Conservation (phyloP, 345 rosid genomes). For the Fremontodendron californicum region DNA sequence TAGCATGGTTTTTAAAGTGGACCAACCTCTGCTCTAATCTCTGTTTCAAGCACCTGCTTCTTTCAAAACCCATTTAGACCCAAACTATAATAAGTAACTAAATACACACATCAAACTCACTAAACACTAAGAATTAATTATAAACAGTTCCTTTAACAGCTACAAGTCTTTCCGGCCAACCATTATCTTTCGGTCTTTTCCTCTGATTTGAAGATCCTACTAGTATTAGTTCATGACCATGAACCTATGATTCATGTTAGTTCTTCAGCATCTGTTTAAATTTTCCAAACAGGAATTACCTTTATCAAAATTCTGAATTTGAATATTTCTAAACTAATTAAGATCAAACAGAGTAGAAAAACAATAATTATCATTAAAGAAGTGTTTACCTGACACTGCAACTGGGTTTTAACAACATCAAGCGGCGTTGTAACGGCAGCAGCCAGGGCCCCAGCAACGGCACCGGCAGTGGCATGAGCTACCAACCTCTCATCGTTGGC, state of each 20-base stretch:
- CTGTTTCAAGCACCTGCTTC: neutral
- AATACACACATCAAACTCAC: neutral
- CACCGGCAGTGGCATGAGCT: conserved; percentile 88
- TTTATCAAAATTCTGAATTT: neutral
- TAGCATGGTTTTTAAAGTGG: neutral
- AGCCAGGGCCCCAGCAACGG: conserved; percentile 81
- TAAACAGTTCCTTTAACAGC: neutral
- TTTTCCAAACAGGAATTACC: neutral
- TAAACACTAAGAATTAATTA: neutral
- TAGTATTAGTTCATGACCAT: neutral
- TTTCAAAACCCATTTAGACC: neutral
- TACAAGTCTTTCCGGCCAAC: neutral
- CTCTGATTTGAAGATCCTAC: neutral
- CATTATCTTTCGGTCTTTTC: neutral
- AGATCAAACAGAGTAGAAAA: neutral
- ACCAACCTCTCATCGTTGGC: conserved; percentile 46
- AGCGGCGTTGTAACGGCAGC: conserved; percentile 81
- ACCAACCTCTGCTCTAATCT: neutral
- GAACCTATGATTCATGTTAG: neutral
- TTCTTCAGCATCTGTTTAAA: neutral
- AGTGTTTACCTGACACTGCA: conserved; percentile 85
- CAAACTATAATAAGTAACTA: neutral
- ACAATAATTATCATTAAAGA: neutral
- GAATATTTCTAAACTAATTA: neutral
- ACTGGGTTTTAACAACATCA: conserved; percentile 91